Percentiles rank a stretch among this genome's conserved stretches.
These are phyloP conservation scores for Ustilago vetiveriae DNA, from an alignment of 1,284 basidiomycete genomes.

Conservation along the genomic window DNA sequence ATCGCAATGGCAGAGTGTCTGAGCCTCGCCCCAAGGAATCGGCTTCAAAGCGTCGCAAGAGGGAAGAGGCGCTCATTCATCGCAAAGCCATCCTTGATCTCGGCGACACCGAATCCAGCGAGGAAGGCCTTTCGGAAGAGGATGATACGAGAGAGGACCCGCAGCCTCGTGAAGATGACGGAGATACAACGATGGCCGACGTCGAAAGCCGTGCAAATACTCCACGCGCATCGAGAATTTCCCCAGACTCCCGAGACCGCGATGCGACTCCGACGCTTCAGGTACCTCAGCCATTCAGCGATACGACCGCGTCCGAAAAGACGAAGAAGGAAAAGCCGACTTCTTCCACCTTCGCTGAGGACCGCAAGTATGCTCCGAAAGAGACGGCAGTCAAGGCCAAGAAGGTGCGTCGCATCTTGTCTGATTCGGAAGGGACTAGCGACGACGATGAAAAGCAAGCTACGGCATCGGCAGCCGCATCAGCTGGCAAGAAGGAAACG, in stretches of 20 bases:
- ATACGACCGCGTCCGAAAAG: slow-evolving; percentile 3
- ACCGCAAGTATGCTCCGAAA: slow-evolving; percentile 14
- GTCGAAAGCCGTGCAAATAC: slow-evolving; percentile 20
- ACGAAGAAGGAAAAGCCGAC: slow-evolving; percentile 24
- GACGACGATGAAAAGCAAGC: slow-evolving; percentile 14
- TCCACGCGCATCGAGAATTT: slow-evolving; percentile 9
- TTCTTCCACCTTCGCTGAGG: slow-evolving; percentile 9
- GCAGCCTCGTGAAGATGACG: slow-evolving; percentile 9
- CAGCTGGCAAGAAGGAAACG: slow-evolving; percentile 6
- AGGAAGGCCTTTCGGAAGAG: slow-evolving; percentile 15
- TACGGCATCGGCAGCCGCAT: slow-evolving; percentile 3
- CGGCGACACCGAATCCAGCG: slow-evolving; percentile 47
- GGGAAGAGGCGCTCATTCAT: slow-evolving; percentile 36
- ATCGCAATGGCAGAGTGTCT: slow-evolving; percentile 8
- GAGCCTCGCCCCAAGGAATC: slow-evolving; percentile 23
- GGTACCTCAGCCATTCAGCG: background rate
- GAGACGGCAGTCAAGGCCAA: slow-evolving; percentile 29
- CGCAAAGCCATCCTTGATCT: slow-evolving; percentile 45
- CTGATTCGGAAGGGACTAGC: slow-evolving; percentile 30
- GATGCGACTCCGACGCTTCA: background rate
- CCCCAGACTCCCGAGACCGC: background rate
- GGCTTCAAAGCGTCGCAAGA: slow-evolving; percentile 30
- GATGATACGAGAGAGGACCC: slow-evolving; percentile 1
- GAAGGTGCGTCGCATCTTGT: slow-evolving; percentile 37
- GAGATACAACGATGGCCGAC: slow-evolving; percentile 10